phyloP scores from a whole-genome alignment of 345 rosid species.

The Eucalyptus decipiens region DNA sequence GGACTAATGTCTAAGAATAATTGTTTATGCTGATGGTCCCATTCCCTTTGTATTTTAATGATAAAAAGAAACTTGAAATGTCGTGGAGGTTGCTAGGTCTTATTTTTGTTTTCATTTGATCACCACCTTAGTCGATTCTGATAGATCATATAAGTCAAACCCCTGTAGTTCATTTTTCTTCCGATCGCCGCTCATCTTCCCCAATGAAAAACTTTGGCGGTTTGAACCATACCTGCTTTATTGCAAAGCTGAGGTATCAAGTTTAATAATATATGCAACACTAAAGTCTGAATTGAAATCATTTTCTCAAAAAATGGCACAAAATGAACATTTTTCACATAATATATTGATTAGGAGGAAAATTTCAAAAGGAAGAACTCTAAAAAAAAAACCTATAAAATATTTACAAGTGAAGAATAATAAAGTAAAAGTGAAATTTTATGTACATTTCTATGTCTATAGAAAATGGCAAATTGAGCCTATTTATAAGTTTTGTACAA shows the following conservation, averaged over 20 bases:
- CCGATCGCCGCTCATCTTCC: not conserved
- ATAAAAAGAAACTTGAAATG: not conserved
- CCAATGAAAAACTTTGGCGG: not conserved
- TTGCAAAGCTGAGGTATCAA: not conserved
- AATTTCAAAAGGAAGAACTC: not conserved
- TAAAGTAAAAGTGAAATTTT: too few relatives aligned
- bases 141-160: not conserved
- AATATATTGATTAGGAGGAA: not conserved
- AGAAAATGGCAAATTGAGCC: not conserved
- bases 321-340: not conserved
- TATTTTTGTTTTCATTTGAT: not conserved
- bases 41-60: not conserved
- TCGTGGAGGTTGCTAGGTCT: not conserved
- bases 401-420: not conserved
- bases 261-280: not conserved
- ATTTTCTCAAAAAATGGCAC: not conserved
- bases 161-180: not conserved
- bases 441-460: not conserved
- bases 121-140: not conserved
- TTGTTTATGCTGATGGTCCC: fast-evolving
- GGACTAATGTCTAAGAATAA: not conserved
- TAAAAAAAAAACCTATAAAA: too few relatives aligned
- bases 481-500: not conserved
- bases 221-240: not conserved
- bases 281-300: not conserved